Percentiles rank a stretch among this genome's conserved stretches.
phyloP scores from a whole-genome alignment of 768 basidiomycete species.

The Crepidotus variabilis region DNA sequence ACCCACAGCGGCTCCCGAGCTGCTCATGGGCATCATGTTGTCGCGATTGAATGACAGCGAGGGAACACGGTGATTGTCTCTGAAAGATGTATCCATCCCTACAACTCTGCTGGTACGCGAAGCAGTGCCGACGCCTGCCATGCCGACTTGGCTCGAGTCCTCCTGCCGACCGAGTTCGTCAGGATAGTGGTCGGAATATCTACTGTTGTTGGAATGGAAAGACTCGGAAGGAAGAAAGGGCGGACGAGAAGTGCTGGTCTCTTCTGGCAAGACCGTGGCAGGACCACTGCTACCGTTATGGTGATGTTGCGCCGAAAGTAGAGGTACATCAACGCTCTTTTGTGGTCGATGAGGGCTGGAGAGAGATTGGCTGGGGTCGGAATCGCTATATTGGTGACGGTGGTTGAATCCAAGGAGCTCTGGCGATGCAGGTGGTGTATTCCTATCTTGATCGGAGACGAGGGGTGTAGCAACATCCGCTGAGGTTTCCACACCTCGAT shows the following conservation, averaged over 20 bases:
- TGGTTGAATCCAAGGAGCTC: background rate
- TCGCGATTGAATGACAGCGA: slow-evolving; percentile 9
- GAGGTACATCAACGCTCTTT: slow-evolving; percentile 22
- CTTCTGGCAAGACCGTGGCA: background rate
- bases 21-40: slow-evolving; percentile 1
- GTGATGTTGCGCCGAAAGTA: slow-evolving; percentile 21
- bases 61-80: slow-evolving; percentile 6
- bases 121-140: slow-evolving; percentile 46
- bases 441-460: slow-evolving; percentile 3
- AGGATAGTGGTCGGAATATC: slow-evolving; percentile 8
- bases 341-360: slow-evolving; percentile 19
- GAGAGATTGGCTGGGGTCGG: background rate
- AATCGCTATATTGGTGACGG: background rate
- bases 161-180: slow-evolving; percentile 19
- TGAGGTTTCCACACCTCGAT: background rate
- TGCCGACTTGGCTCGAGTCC: slow-evolving; percentile 19
- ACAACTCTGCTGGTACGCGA: slow-evolving; percentile 26
- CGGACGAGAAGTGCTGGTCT: background rate
- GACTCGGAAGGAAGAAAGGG: background rate
- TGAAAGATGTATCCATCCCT: slow-evolving; percentile 8
- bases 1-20: background rate
- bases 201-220: background rate
- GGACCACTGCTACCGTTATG: background rate
- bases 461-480: background rate
- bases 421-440: slow-evolving; percentile 1